Evolutionary conservation across 2,329 filamentous ascomycete species (phyloP).

Genomic region (Taxawa tesnikishii): DNA sequence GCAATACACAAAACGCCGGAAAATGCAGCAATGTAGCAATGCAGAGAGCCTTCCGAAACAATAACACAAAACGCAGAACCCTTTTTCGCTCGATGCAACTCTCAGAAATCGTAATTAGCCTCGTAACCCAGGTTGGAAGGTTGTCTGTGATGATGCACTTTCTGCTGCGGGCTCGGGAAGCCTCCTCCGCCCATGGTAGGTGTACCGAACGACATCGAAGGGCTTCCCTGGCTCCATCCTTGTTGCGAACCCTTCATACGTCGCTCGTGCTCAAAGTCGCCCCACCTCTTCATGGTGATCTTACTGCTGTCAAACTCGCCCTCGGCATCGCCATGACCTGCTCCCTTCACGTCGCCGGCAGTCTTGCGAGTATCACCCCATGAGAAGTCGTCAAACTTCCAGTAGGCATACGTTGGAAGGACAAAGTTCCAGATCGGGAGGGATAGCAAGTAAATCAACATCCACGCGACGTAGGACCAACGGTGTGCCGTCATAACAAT

Average conservation of each 20-base stretch:
- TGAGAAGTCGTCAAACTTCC: conserved; percentile 99
- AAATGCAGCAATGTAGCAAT: too few relatives aligned
- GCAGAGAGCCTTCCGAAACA: too few relatives aligned
- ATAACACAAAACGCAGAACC: too few relatives aligned
- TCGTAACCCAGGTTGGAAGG: too few relatives aligned
- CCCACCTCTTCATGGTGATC: conserved; percentile 99
- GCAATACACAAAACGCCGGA: too few relatives aligned
- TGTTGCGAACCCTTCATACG: conserved; percentile 9
- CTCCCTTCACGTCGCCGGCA: conserved; percentile 81
- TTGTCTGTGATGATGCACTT: too few relatives aligned
- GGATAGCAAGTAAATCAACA: conserved; percentile 88
- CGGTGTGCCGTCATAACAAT: conserved; percentile 91
- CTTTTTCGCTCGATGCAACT: too few relatives aligned
- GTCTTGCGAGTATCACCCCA: conserved; percentile 98
- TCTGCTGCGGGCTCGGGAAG: too few relatives aligned
- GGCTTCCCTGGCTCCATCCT: too few relatives aligned
- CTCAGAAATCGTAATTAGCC: too few relatives aligned
- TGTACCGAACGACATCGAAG: too few relatives aligned
- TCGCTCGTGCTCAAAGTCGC: conserved; percentile 70
- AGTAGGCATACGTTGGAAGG: conserved; percentile 86
- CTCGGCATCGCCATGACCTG: conserved; percentile 53
- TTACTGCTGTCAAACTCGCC: conserved; percentile 97
- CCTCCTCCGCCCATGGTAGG: too few relatives aligned
- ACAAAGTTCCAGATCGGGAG: conserved; percentile 97
- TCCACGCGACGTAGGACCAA: conserved; percentile 87